Evolutionary conservation across 345 rosid genomes (phyloP).

Genomic region (Corymbia maculata): DNA sequence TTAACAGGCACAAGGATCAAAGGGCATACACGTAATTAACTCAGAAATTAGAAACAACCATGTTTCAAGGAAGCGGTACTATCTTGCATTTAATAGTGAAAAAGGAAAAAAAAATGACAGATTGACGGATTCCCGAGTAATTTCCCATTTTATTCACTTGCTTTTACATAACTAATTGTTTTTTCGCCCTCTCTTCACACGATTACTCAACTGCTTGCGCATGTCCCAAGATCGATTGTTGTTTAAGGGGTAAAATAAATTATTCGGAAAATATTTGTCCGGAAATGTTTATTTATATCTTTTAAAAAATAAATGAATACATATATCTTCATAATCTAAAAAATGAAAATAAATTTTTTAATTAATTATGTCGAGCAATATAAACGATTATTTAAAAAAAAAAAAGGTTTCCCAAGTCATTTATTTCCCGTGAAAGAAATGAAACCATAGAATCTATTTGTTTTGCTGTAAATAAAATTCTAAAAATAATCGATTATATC

Average conservation of each 20-base stretch:
- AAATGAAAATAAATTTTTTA: no score
- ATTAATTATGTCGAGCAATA: background rate
- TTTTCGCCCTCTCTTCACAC: background rate
- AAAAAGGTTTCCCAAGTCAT: background rate
- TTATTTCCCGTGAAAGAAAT: background rate
- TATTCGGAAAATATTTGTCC: background rate
- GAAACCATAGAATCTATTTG: no score
- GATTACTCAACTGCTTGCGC: background rate
- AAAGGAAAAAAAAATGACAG: background rate
- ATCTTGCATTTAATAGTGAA: background rate
- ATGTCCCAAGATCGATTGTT: background rate
- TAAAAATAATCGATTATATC: no score
- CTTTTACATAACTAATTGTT: background rate
- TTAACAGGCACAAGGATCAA: background rate
- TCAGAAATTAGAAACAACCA: background rate
- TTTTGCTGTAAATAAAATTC: background rate
- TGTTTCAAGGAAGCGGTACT: background rate
- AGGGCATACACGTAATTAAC: background rate
- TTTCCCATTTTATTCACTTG: background rate
- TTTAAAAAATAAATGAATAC: background rate
- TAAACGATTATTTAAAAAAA: background rate
- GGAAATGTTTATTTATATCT: background rate
- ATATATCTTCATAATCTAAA: no score
- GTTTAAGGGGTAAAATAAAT: background rate
- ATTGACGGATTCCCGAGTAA: background rate